Evolutionary conservation across 2,329 filamentous ascomycete species (phyloP).

Genomic region (Torrubiellomyces zombiae): DNA sequence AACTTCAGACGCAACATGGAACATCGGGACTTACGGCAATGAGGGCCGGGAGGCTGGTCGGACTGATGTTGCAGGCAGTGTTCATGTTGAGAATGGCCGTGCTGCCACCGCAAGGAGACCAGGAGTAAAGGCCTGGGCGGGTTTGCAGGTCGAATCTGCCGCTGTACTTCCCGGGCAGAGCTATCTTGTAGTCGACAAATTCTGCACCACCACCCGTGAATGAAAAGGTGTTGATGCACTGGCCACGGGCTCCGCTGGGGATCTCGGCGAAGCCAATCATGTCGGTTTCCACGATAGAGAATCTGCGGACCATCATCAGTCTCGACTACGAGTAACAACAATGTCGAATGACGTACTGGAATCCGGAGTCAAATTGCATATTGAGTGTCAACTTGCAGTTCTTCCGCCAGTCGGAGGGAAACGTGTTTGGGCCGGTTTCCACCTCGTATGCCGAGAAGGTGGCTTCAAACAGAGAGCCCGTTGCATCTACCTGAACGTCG

Average conservation of each 20-base stretch:
- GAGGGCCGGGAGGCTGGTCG: conserved; percentile 8
- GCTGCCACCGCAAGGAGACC: conserved; percentile 11
- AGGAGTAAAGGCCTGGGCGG: conserved; percentile 7
- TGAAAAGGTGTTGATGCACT: conserved; percentile 11
- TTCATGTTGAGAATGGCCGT: conserved; percentile 14
- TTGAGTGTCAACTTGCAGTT: conserved; percentile 13
- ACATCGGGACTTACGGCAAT: conserved; percentile 10
- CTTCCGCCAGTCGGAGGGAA: conserved; percentile 10
- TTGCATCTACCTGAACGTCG: conserved; percentile 10
- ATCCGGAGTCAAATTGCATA: conserved; percentile 10
- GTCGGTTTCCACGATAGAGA: conserved; percentile 10
- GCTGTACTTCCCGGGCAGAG: conserved; percentile 7
- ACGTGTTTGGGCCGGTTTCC: conserved; percentile 8
- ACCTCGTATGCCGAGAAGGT: conserved; percentile 11
- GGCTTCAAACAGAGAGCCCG: conserved; percentile 10
- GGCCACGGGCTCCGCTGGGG: conserved; percentile 7
- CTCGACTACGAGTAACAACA: too few species aligned
- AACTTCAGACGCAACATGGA: too few species aligned
- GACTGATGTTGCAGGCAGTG: conserved; percentile 10
- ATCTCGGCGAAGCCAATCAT: conserved; percentile 13
- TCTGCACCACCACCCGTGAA: conserved; percentile 10
- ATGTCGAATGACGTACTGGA: conserved; percentile 9
- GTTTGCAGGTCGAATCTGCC: conserved; percentile 9
- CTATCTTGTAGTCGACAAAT: conserved; percentile 7
- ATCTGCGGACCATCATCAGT: too few species aligned